These are phyloP conservation scores for Vicia sativa DNA, from an alignment of 306 rosid species.

Conservation along the genomic window DNA sequence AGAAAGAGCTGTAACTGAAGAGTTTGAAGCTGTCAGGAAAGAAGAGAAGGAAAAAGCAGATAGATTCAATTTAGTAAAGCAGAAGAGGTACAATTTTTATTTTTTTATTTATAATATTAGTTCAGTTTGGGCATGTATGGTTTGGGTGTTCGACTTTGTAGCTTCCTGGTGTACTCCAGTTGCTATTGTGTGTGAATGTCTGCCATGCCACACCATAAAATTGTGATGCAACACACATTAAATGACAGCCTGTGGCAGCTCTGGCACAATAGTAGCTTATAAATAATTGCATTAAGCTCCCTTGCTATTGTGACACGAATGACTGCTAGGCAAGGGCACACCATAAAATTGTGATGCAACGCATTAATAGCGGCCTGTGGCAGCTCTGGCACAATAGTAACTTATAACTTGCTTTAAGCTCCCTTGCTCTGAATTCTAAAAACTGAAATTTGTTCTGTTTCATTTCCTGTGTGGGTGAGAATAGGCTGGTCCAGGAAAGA, in stretches of 20 bases:
- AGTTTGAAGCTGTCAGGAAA: conserved; percentile 89
- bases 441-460: no score
- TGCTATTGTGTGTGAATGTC: background rate
- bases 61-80: conserved; percentile 73
- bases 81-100: conserved; percentile 61
- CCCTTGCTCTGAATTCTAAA: background rate
- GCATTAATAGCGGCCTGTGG: no score
- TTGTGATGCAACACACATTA: background rate
- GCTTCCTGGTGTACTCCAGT: background rate
- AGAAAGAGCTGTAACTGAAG: conserved; percentile 81
- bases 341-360: no score
- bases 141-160: background rate
- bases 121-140: conserved; percentile 17
- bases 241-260: no score
- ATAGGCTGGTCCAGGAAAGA: no score
- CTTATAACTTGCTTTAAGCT: no score
- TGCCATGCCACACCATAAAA: background rate
- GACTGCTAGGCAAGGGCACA: no score
- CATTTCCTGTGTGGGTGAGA: no score
- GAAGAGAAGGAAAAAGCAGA: conserved; percentile 82
- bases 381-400: background rate
- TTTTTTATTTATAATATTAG: conserved; percentile 2
- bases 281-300: no score
- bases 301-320: background rate
- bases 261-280: no score